Evolutionary conservation across 495 filamentous ascomycete genomes (phyloP).

Genomic region (Hypoxylon lienhwacheense): DNA sequence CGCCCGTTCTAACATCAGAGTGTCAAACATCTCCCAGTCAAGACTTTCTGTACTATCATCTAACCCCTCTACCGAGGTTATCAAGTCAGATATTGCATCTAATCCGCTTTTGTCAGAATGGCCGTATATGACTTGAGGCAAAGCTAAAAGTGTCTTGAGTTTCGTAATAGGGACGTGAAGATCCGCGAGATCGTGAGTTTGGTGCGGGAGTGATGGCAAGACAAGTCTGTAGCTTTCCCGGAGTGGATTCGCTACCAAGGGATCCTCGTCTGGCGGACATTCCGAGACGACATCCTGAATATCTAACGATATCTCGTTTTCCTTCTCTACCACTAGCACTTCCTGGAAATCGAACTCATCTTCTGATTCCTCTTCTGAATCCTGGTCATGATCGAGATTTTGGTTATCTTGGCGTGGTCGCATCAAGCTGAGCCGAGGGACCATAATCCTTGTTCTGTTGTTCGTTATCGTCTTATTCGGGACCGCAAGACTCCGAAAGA

Average conservation of each 20-base stretch:
- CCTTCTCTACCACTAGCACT: constrained; percentile 5
- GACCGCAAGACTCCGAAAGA: constrained; percentile 21
- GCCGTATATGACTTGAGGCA: neutral
- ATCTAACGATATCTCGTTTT: constrained; percentile 11
- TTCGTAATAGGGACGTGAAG: constrained; percentile 8
- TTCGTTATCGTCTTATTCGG: neutral
- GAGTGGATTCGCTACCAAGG: neutral
- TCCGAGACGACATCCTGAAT: constrained; percentile 14
- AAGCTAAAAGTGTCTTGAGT: neutral
- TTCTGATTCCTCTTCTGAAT: neutral
- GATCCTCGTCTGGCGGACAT: constrained; percentile 1
- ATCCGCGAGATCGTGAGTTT: constrained; percentile 2
- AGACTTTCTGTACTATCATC: neutral
- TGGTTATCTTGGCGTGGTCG: neutral
- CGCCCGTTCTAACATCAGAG: neutral
- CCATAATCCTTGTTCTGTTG: neutral
- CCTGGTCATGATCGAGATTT: neutral
- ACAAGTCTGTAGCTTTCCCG: constrained; percentile 14
- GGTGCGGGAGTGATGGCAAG: constrained; percentile 8
- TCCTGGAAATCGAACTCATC: constrained; percentile 12
- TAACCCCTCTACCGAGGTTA: neutral
- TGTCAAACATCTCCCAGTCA: constrained; percentile 2
- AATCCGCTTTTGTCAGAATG: neutral
- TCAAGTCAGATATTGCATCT: neutral
- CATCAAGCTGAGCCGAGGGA: constrained; percentile 5